Percentiles rank a stretch among this genome's conserved stretches.
Conservation (phyloP, 2,329 filamentous ascomycete species). For the Aschersonia sp. region DNA sequence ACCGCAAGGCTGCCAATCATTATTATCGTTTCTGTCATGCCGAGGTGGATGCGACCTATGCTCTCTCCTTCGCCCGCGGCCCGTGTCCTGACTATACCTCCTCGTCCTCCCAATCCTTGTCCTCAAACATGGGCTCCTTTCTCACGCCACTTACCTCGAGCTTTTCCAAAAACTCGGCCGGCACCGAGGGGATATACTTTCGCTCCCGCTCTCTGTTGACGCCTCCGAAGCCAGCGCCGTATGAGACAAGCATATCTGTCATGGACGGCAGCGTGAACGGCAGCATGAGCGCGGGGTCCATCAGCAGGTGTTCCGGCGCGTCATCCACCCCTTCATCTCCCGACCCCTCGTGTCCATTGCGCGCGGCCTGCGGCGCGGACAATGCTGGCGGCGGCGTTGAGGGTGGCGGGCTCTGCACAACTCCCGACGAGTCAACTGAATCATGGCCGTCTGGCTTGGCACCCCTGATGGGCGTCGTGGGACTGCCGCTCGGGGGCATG, state of each 20-base stretch:
- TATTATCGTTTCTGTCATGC: not conserved
- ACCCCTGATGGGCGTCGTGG: slow-evolving; percentile 27
- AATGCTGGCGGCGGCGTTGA: not conserved
- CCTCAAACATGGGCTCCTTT: slow-evolving; percentile 42
- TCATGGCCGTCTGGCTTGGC: slow-evolving; percentile 20
- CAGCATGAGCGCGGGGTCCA: slow-evolving; percentile 84
- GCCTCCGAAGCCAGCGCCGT: slow-evolving; percentile 87
- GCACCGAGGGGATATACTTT: slow-evolving; percentile 92
- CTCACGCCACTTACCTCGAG: slow-evolving; percentile 50
- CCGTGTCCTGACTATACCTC: slow-evolving; percentile 26
- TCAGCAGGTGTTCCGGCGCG: slow-evolving; percentile 57
- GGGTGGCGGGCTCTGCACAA: slow-evolving; percentile 20
- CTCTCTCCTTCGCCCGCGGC: not conserved
- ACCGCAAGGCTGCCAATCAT: not conserved
- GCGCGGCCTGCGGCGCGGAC: slow-evolving; percentile 11
- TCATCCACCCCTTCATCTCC: slow-evolving; percentile 48
- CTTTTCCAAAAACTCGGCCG: slow-evolving; percentile 82
- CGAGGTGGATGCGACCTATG: not conserved
- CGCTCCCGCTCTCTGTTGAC: slow-evolving; percentile 81
- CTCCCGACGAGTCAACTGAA: slow-evolving; percentile 27
- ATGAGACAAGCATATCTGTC: slow-evolving; percentile 93
- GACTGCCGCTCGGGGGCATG: slow-evolving; percentile 18
- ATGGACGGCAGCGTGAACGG: slow-evolving; percentile 92
- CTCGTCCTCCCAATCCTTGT: slow-evolving; percentile 55
- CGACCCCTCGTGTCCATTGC: slow-evolving; percentile 16